These are phyloP conservation scores for Acacia crassicarpa DNA, from an alignment of 306 rosid species.

Conservation along the genomic window DNA sequence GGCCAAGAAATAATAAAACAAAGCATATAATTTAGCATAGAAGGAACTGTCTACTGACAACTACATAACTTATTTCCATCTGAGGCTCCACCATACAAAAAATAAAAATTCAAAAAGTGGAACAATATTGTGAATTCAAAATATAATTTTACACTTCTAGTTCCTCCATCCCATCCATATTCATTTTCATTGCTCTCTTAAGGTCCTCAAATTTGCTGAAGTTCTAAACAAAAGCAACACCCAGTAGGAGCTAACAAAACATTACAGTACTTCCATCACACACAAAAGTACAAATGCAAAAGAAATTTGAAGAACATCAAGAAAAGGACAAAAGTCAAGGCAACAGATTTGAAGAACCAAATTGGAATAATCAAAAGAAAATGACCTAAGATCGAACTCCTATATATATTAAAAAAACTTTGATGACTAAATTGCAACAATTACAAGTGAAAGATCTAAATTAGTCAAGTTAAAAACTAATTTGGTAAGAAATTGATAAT, in stretches of 20 bases:
- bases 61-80: conserved; percentile 7
- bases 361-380: conserved; percentile 3
- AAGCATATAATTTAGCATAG: conserved; percentile 3
- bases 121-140: conserved; percentile 2
- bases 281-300: neutral
- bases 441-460: conserved; percentile 12
- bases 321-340: neutral
- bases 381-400: neutral
- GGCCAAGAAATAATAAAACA: conserved; percentile 12
- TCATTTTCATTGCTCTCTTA: conserved; percentile 13
- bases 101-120: neutral
- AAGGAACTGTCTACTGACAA: conserved; percentile 3
- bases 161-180: conserved; percentile 8
- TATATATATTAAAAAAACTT: too few species aligned
- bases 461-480: neutral
- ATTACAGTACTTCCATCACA: neutral
- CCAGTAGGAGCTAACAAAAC: neutral
- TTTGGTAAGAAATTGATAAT: neutral
- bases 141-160: neutral
- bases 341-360: neutral
- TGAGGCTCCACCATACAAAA: neutral
- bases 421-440: neutral
- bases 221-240: neutral
- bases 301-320: neutral
- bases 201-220: neutral